Evolutionary conservation across 345 rosid species (phyloP).

Genomic region (Pugionium cornutum): DNA sequence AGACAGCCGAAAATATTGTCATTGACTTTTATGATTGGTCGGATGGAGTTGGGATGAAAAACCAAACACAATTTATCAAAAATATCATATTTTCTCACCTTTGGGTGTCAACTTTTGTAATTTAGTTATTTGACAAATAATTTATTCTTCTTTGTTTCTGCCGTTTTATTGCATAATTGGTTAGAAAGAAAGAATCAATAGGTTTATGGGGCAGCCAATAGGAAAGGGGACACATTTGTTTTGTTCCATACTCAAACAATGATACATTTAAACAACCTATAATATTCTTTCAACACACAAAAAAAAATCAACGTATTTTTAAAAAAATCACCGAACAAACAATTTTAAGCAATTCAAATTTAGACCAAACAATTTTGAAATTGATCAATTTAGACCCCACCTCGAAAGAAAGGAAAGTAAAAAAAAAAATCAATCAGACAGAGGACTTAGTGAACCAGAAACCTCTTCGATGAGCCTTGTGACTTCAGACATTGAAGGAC

Average conservation of each 20-base stretch:
- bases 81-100: not conserved
- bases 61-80: not conserved
- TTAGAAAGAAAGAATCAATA: constrained; percentile 10
- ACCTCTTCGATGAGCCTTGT: constrained; percentile 60
- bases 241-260: constrained; percentile 29
- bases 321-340: constrained; percentile 30
- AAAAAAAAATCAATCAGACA: constrained; percentile 35
- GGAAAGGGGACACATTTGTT: not conserved
- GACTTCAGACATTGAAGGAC: constrained; percentile 82
- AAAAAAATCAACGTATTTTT: constrained; percentile 16
- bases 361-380: constrained; percentile 34
- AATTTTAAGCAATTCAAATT: constrained; percentile 30
- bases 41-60: constrained; percentile 8
- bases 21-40: constrained; percentile 24
- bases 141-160: not conserved
- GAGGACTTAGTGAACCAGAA: constrained; percentile 41
- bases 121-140: not conserved
- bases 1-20: constrained; percentile 18
- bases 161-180: constrained; percentile 23
- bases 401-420: not conserved
- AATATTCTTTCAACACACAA: constrained; percentile 7
- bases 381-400: constrained; percentile 36
- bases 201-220: constrained; percentile 6
- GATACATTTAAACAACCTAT: constrained; percentile 9
- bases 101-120: not conserved